A percentile compares a stretch with the other conserved stretches of the same genome.
phyloP scores from a whole-genome alignment of 192 early-diverging fungal genomes.

The Rhizoclosmatium globosum region DNA sequence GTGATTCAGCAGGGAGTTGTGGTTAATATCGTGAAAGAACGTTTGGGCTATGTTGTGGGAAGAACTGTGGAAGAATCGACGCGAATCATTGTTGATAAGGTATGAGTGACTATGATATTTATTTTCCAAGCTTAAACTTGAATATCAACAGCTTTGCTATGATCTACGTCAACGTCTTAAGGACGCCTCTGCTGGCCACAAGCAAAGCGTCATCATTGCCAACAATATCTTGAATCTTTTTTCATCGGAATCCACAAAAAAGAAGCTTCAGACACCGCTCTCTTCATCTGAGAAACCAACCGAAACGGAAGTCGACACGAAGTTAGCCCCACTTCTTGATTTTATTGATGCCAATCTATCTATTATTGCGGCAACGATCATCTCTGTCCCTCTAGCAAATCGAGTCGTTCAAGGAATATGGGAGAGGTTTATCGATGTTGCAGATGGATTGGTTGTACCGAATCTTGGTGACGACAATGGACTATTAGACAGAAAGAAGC shows the following conservation, averaged over 20 bases:
- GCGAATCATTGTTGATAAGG: constrained; percentile 28
- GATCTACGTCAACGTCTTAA: constrained; percentile 26
- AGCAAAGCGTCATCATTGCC: constrained; percentile 27
- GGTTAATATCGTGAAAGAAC: not conserved
- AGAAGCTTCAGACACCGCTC: not conserved
- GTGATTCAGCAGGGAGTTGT: constrained; percentile 16
- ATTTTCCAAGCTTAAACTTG: not conserved
- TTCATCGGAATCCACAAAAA: not conserved
- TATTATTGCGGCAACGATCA: constrained; percentile 19
- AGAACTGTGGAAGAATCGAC: constrained; percentile 23
- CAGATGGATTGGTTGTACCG: constrained; percentile 25
- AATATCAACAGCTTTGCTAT: constrained; percentile 1
- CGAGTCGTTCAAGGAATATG: constrained; percentile 19
- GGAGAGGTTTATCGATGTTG: constrained; percentile 23
- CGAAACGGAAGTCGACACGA: constrained; percentile 19
- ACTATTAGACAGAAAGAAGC: constrained; percentile 15
- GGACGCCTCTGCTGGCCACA: constrained; percentile 30
- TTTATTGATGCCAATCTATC: constrained; percentile 19
- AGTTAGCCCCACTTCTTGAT: constrained; percentile 19
- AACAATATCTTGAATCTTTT: constrained; percentile 33
- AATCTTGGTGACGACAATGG: constrained; percentile 15
- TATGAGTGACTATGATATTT: not conserved
- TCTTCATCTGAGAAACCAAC: constrained; percentile 22
- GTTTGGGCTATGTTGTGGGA: constrained; percentile 16
- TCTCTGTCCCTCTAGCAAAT: constrained; percentile 14